A percentile compares a stretch with the other conserved stretches of the same genome.
Evolutionary conservation across 129 eudicot species (phyloP).

Genomic region (Flaveria brownii): DNA sequence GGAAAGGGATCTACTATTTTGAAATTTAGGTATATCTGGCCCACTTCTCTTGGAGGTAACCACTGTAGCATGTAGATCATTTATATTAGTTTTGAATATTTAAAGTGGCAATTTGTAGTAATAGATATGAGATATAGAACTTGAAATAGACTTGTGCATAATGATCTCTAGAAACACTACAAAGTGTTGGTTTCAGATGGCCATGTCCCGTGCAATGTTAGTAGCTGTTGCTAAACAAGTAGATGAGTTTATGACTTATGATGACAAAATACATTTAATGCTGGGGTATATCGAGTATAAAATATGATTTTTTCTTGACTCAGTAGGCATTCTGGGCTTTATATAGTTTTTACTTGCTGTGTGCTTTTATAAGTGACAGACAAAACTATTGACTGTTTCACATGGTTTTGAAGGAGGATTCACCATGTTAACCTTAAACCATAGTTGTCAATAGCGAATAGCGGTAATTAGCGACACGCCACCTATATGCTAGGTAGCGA

Average conservation of each 20-base stretch:
- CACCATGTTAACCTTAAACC: background rate
- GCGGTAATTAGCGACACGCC: no score
- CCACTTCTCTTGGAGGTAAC: background rate
- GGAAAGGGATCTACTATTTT: background rate
- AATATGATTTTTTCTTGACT: background rate
- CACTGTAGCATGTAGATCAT: background rate
- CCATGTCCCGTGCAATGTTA: background rate
- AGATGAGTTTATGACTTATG: background rate
- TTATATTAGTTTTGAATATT: background rate
- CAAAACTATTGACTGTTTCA: slow-evolving; percentile 9
- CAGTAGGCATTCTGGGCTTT: background rate
- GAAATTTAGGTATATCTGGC: background rate
- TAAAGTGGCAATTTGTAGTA: background rate
- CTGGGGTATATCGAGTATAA: background rate
- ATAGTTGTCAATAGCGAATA: no score
- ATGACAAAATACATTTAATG: background rate
- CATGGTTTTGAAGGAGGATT: slow-evolving; percentile 13
- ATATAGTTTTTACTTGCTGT: background rate
- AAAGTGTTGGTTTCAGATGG: background rate
- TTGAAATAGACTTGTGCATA: slow-evolving; percentile 2
- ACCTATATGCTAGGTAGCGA: no score
- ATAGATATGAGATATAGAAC: background rate
- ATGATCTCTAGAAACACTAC: background rate
- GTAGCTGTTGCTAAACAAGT: background rate
- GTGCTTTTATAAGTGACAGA: background rate